Conservation (phyloP, 2,329 filamentous ascomycete species). For the Metarhizium guizhouense region DNA sequence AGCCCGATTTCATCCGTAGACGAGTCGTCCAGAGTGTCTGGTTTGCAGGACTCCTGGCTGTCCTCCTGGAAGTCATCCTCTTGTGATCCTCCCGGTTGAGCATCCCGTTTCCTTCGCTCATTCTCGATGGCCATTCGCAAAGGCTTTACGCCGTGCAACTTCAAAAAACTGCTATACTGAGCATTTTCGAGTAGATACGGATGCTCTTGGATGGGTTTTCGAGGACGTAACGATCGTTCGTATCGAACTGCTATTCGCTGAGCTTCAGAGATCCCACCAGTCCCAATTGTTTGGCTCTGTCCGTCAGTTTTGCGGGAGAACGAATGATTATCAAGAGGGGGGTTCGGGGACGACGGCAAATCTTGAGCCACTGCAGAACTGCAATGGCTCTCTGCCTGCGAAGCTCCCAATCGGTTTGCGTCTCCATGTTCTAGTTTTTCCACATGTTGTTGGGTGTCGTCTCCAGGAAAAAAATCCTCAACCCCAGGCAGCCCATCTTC, state of each 20-base stretch:
- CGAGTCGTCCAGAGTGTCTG: slow-evolving; percentile 25
- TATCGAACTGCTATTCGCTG: slow-evolving; percentile 22
- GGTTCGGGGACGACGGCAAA: background rate
- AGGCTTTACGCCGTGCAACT: slow-evolving; percentile 45
- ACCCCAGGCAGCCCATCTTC: slow-evolving; percentile 13
- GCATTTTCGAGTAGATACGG: slow-evolving; percentile 49
- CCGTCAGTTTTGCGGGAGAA: slow-evolving; percentile 8
- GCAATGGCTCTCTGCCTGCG: background rate
- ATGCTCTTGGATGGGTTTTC: slow-evolving; percentile 53
- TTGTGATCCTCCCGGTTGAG: slow-evolving; percentile 42
- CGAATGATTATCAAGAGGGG: background rate
- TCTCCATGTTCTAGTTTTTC: background rate
- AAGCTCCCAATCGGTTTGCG: too few species aligned
- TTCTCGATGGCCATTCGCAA: slow-evolving; percentile 30
- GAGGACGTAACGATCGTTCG: slow-evolving; percentile 44
- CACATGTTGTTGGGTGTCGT: background rate
- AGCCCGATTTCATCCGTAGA: slow-evolving; percentile 10
- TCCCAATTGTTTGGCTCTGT: background rate
- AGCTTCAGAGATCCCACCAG: slow-evolving; percentile 6
- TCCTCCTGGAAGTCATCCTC: slow-evolving; percentile 45
- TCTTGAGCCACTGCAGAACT: background rate
- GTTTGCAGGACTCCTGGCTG: slow-evolving; percentile 32
- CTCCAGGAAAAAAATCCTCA: background rate
- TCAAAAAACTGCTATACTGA: slow-evolving; percentile 43
- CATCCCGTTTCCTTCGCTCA: slow-evolving; percentile 26